phyloP scores from a whole-genome alignment of 257 asterid species.

The Lithospermum erythrorhizon region DNA sequence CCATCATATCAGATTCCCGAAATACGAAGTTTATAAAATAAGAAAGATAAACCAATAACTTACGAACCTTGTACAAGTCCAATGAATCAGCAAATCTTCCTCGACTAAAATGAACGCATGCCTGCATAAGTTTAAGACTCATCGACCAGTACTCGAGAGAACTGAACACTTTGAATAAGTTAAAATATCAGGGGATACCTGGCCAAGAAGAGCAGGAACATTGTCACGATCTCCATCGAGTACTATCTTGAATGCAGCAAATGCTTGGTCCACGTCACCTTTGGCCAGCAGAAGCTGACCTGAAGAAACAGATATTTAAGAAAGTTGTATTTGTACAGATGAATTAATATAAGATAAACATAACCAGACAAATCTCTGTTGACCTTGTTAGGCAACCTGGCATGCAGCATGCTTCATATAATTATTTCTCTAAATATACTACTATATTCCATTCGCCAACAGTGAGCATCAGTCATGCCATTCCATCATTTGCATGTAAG shows the following conservation, averaged over 20 bases:
- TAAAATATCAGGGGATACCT: conserved; percentile 27
- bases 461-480: background rate
- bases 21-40: conserved; percentile 7
- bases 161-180: background rate
- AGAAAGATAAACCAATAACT: conserved; percentile 6
- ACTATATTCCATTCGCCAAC: background rate
- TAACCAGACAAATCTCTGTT: background rate
- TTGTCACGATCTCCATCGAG: conserved; percentile 88
- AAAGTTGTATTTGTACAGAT: conserved; percentile 4
- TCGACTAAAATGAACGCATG: conserved; percentile 88
- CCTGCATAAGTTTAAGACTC: conserved; percentile 40
- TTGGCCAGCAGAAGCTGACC: conserved; percentile 97
- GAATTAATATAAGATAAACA: conserved; percentile 2
- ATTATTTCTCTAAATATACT: background rate
- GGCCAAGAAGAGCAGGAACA: conserved; percentile 98
- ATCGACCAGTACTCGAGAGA: conserved; percentile 13
- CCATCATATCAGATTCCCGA: background rate
- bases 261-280: conserved; percentile 93
- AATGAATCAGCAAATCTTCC: conserved; percentile 80
- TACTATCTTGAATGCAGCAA: conserved; percentile 83
- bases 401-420: background rate
- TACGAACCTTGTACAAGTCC: conserved; percentile 78
- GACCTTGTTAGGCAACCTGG: background rate
- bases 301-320: conserved; percentile 22
- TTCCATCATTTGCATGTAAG: no score